These are phyloP conservation scores for Aspergillus homomorphus DNA, from an alignment of 495 filamentous ascomycete genomes.

Conservation along the genomic window DNA sequence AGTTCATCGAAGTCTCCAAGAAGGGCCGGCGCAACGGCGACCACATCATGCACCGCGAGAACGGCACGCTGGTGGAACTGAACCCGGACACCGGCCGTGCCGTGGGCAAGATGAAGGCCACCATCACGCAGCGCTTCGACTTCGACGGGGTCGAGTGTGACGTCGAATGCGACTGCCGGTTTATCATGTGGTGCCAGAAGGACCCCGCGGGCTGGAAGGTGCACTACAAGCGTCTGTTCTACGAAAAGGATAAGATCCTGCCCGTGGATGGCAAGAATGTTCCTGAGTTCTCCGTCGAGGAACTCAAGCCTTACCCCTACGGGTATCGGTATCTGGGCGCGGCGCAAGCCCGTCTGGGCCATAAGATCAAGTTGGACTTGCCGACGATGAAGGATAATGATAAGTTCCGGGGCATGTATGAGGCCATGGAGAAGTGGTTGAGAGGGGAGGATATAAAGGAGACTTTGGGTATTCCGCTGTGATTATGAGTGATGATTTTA, in stretches of 20 bases:
- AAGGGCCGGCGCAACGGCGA: constrained; percentile 2
- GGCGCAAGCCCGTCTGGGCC: neutral
- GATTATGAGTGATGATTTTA: neutral
- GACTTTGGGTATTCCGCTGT: constrained; percentile 5
- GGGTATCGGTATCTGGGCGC: constrained; percentile 9
- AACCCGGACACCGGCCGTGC: constrained; percentile 3
- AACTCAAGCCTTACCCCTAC: neutral
- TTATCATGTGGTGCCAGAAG: constrained; percentile 7
- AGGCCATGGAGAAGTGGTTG: constrained; percentile 10
- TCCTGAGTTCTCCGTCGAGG: constrained; percentile 10
- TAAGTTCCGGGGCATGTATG: constrained; percentile 10
- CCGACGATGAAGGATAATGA: constrained; percentile 7
- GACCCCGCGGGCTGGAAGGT: constrained; percentile 1
- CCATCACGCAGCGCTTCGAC: constrained; percentile 6
- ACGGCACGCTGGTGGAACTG: constrained; percentile 2
- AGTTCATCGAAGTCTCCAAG: constrained; percentile 9
- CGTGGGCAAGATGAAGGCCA: constrained; percentile 9
- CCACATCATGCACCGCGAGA: constrained; percentile 7
- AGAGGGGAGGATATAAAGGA: constrained; percentile 4
- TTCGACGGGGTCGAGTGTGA: constrained; percentile 9
- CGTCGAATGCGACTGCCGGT: constrained; percentile 7
- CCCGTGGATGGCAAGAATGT: constrained; percentile 3
- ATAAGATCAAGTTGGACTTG: constrained; percentile 6
- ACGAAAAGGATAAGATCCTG: constrained; percentile 5
- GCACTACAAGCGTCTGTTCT: constrained; percentile 3